Base-by-base conservation (phyloP, 129 eudicot species). In the Centella asiatica region DNA sequence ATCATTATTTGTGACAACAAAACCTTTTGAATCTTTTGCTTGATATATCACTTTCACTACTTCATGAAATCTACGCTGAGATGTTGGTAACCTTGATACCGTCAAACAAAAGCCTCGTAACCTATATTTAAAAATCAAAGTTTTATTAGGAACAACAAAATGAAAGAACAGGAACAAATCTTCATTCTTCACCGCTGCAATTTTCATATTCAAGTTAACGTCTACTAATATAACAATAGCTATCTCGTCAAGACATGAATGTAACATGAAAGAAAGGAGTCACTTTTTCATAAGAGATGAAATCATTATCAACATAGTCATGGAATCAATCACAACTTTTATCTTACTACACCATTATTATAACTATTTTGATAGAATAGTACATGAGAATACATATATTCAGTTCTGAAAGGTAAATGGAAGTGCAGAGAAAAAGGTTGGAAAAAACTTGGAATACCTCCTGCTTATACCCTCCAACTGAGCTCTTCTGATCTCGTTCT, bases 401-500 rank as follows among this genome's bases (percentile, higher is more conserved):
- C 47, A 11, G 31, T 1, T 8, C 13, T n/a, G 6, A 13, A 50
- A 51, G 11, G 12, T 52, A 27, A 23, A 52, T 2, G 18, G 34
- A 10, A 3, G n/a, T 11, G 7, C 12, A 58, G 63, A 10, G 19
- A 33, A 33, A 6, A 34, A 20, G 22, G 56, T 4, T 17, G 3
- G 13, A 3, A 28, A 13, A 13, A 0, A 36, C 17, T 34, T 15
- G 22, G 26, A 32, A 4, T 50, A 71, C 75, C 75, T 71, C 65
- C 75, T 62, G 36, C 69, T 62, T 26, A 71, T 63, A 24, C 75
- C 75, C 69, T 71, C 75, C 63, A 71, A 44, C 61, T 71, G 75
- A 62, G 62, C 75, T 54, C 44, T 62, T 44, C 47, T 71, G 19
- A 62, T 71, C 44, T 61, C 75, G 9, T 71, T 64, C 14, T 36